Percentiles rank a stretch among this genome's conserved stretches.
These are phyloP conservation scores for Biancaea sappan DNA, from an alignment of 306 rosid genomes.

Conservation along the genomic window DNA sequence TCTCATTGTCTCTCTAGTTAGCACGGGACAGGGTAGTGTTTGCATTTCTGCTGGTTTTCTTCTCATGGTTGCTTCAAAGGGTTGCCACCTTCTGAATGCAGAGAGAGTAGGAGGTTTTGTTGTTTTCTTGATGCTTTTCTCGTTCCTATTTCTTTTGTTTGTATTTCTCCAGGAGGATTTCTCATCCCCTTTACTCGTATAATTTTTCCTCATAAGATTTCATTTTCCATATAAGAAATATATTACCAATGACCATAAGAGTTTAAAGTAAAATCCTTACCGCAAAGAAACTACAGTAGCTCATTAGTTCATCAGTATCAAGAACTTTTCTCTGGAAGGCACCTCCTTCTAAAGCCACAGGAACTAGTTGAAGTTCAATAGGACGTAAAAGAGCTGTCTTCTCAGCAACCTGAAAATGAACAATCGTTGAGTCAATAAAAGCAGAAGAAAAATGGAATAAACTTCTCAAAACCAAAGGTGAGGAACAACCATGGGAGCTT, in stretches of 20 bases:
- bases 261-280: constrained; percentile 51
- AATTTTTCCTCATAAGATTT: background rate
- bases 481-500: constrained; percentile 7
- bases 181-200: background rate
- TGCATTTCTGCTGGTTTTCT: too few species aligned
- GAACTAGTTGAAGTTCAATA: constrained; percentile 88
- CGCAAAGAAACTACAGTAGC: constrained; percentile 86
- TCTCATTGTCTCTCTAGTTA: background rate
- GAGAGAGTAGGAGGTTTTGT: background rate
- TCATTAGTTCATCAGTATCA: constrained; percentile 84
- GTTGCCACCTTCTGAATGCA: too few species aligned
- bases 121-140: background rate
- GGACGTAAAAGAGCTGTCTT: constrained; percentile 89
- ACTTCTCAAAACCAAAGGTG: constrained; percentile 28
- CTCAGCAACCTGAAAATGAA: constrained; percentile 80
- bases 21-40: background rate
- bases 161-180: background rate
- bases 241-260: constrained; percentile 3
- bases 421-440: constrained; percentile 13
- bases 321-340: constrained; percentile 88
- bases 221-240: background rate
- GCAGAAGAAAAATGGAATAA: constrained; percentile 13
- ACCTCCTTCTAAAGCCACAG: constrained; percentile 88
- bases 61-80: too few species aligned
- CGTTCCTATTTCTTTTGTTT: background rate